Evolutionary conservation across 31 red algal species (phyloP).

Genomic region (Endocladia muricata): DNA sequence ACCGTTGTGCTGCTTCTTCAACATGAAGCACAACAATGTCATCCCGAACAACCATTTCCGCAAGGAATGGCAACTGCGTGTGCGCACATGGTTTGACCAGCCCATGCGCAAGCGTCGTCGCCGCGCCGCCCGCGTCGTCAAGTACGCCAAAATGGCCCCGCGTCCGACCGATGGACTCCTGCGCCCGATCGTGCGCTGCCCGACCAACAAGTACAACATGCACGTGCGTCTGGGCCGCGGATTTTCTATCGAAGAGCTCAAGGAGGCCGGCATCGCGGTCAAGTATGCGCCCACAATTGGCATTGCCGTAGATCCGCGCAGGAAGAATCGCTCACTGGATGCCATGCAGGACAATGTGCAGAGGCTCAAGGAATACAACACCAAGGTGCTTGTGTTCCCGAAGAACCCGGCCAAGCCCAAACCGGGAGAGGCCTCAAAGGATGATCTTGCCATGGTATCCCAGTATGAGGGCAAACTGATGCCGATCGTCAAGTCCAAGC

Average conservation of each 20-base stretch:
- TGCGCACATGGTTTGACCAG: slow-evolving; percentile 98
- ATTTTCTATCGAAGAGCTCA: slow-evolving; percentile 96
- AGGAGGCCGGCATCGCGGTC: slow-evolving; percentile 77
- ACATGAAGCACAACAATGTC: slow-evolving; percentile 95
- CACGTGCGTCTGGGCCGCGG: slow-evolving; percentile 83
- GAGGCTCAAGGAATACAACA: slow-evolving; percentile 95
- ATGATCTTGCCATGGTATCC: slow-evolving; percentile 63
- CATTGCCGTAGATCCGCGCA: slow-evolving; percentile 92
- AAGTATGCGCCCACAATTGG: slow-evolving; percentile 84
- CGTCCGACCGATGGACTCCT: slow-evolving; percentile 86
- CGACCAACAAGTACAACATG: slow-evolving; percentile 92
- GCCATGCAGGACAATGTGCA: slow-evolving; percentile 86
- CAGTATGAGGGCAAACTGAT: slow-evolving; percentile 69
- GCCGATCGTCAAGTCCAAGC: slow-evolving; percentile 55
- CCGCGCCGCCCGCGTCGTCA: slow-evolving; percentile 64
- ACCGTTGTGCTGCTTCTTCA: background rate
- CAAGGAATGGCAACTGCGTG: slow-evolving; percentile 96
- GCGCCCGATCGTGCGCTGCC: slow-evolving; percentile 93
- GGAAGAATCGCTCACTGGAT: slow-evolving; percentile 89
- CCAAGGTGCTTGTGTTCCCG: slow-evolving; percentile 92
- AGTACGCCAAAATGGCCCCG: slow-evolving; percentile 81
- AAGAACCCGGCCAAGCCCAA: slow-evolving; percentile 74
- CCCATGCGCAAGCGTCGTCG: slow-evolving; percentile 98
- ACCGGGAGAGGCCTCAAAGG: slow-evolving; percentile 78
- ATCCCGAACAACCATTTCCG: slow-evolving; percentile 94